phyloP scores from a whole-genome alignment of 352 stramenopile genomes.

The Globisporangium paroecandrum region DNA sequence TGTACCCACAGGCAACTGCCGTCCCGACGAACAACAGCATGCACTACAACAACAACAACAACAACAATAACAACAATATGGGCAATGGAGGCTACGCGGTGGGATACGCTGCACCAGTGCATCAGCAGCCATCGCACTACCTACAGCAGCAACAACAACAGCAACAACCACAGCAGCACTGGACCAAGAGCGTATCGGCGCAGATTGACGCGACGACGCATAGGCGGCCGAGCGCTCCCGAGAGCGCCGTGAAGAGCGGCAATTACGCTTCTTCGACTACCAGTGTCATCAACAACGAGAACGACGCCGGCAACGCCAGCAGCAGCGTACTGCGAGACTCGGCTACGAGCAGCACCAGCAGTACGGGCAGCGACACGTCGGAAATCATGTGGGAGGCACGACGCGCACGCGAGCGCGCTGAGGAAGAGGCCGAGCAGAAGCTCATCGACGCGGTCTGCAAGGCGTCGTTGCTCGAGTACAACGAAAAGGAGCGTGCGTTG shows the following conservation, averaged over 20 bases:
- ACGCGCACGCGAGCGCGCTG: conserved; percentile 41
- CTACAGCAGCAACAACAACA: not conserved
- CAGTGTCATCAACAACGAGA: conserved; percentile 1
- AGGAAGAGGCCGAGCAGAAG: conserved; percentile 64
- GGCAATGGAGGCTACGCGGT: conserved; percentile 1
- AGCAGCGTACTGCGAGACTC: conserved; percentile 13
- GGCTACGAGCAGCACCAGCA: not conserved
- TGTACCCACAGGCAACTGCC: not conserved
- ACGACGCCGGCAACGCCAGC: not conserved
- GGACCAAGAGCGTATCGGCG: conserved; percentile 25
- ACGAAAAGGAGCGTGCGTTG: conserved; percentile 59
- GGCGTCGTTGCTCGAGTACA: conserved; percentile 72
- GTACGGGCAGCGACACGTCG: conserved; percentile 18
- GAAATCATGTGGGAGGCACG: conserved; percentile 68
- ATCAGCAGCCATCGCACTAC: not conserved
- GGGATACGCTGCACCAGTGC: not conserved
- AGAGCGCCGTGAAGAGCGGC: not conserved
- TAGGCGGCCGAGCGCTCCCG: conserved; percentile 6
- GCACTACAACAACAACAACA: not conserved
- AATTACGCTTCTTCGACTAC: not conserved
- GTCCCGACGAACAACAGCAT: not conserved
- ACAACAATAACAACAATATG: not conserved
- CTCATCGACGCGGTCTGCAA: conserved; percentile 76
- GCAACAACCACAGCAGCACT: not conserved
- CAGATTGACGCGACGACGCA: conserved; percentile 18